Evolutionary conservation across 352 stramenopile genomes (phyloP).

Genomic region (Pythium utonaiense): DNA sequence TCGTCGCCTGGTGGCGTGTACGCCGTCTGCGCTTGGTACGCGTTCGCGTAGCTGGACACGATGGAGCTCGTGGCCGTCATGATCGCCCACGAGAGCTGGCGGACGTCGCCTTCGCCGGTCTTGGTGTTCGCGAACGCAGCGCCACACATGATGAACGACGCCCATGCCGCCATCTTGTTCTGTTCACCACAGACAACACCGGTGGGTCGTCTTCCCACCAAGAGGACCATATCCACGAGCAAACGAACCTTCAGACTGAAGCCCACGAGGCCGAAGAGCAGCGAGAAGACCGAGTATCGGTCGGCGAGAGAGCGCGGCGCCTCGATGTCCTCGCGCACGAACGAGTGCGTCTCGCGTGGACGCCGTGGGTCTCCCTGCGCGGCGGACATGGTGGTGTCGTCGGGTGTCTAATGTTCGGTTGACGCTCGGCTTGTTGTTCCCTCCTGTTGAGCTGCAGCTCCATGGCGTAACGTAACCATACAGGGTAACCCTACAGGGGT

Average conservation of each 20-base stretch:
- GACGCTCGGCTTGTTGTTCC: slow-evolving; percentile 3
- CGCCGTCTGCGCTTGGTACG: neutral
- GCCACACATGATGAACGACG: slow-evolving; percentile 58
- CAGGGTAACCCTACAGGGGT: no score
- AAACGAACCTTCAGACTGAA: slow-evolving; percentile 61
- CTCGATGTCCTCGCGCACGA: slow-evolving; percentile 52
- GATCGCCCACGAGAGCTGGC: slow-evolving; percentile 70
- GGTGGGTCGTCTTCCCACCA: neutral
- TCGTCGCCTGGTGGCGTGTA: neutral
- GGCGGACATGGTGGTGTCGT: slow-evolving; percentile 10
- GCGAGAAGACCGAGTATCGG: slow-evolving; percentile 66
- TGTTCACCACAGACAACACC: slow-evolving; percentile 10
- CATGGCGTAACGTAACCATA: neutral
- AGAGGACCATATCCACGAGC: no score
- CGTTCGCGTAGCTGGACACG: slow-evolving; percentile 46
- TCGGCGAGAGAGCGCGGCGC: slow-evolving; percentile 27
- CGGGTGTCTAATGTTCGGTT: neutral
- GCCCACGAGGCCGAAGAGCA: slow-evolving; percentile 47
- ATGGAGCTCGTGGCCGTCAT: slow-evolving; percentile 71
- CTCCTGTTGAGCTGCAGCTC: neutral
- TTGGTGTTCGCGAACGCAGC: slow-evolving; percentile 67
- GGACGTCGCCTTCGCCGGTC: slow-evolving; percentile 51
- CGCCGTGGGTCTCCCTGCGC: slow-evolving; percentile 50
- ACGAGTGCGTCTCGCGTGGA: slow-evolving; percentile 63
- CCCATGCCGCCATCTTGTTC: slow-evolving; percentile 67